Base-by-base conservation (phyloP, 2,329 filamentous ascomycete genomes). In the Penicillium sp. region DNA sequence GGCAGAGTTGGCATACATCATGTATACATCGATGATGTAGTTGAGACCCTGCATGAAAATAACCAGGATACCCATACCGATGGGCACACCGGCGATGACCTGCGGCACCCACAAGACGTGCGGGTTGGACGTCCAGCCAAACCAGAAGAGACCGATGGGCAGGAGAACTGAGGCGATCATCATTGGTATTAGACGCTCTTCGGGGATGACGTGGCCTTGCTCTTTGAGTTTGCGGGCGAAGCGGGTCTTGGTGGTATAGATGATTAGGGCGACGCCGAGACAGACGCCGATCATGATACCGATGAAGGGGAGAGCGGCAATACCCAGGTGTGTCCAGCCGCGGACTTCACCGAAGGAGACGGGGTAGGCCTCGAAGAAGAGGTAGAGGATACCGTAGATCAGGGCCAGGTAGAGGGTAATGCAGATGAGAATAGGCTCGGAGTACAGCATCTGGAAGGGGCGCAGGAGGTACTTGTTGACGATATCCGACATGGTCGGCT, bases 61-160 rank as follows among this genome's bases (percentile, higher is more conserved):
- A 32, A 78, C 67, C 43, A 72, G 58, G 46, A 72, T 67, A 3
- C 70, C 70, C 47, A 72, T 65, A 1, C 75, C 76, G 13, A 76
- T 68, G 27, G 69, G 69, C 0, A 74, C 61, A 2, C 73, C 73
- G 4, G 73, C 66, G 4, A 77, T 62, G 0, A 74, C 73, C 25
- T 75, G 74, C 0, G 73, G 71, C 2, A 75, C 72, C 75, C 74
- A 78, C 9, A 63, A 67, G 33, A 76, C 69, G 23, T 65, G 38
- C 1, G 66, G 66, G 46, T 62, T 70, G 0, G 73, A 72, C 0
- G 71, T 70, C 77, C 77, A 79, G 4, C 70, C 75, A 49, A 77
- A 78, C 71, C 73, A 75, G 58, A 78, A 78, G n/a, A 78, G 61
- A 44, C 76, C 75, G 47, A 66, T 61, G 1, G 75, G 74, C 3